phyloP scores from a whole-genome alignment of 768 basidiomycete genomes.

The Hortiboletus campestris region DNA sequence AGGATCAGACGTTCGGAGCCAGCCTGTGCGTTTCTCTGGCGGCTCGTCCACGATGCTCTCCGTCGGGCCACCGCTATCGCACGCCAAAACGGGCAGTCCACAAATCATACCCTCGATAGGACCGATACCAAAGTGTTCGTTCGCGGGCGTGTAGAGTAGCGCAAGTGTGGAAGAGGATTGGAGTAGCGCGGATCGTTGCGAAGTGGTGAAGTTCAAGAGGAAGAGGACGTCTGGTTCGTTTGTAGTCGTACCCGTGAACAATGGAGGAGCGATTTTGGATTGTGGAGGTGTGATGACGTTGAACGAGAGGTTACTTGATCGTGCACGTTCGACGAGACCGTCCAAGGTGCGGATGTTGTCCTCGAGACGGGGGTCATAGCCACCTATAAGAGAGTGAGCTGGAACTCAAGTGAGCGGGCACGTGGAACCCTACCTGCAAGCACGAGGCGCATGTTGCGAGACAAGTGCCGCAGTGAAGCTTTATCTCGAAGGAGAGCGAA shows the following conservation, averaged over 20 bases:
- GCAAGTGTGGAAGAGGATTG: constrained; percentile 61
- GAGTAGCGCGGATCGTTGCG: constrained; percentile 82
- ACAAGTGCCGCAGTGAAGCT: constrained; percentile 14
- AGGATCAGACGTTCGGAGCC: constrained; percentile 63
- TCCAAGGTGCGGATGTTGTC: constrained; percentile 78
- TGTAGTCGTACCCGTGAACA: constrained; percentile 36
- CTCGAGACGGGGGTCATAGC: constrained; percentile 83
- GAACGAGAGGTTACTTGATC: constrained; percentile 55
- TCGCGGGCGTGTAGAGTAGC: constrained; percentile 88
- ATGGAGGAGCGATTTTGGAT: constrained; percentile 40
- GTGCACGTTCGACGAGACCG: constrained; percentile 57
- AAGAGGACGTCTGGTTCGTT: constrained; percentile 68
- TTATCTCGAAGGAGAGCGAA: constrained; percentile 58
- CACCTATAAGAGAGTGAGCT: constrained; percentile 50
- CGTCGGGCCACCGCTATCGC: constrained; percentile 83
- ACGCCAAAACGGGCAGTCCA: constrained; percentile 89
- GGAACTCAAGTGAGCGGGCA: neutral
- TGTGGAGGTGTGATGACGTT: constrained; percentile 50
- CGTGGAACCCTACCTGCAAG: constrained; percentile 59
- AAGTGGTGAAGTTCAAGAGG: constrained; percentile 86
- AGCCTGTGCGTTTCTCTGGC: constrained; percentile 61
- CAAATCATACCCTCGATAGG: constrained; percentile 95
- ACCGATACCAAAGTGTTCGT: constrained; percentile 97
- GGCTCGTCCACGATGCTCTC: constrained; percentile 76
- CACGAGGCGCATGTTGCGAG: constrained; percentile 60